Conservation (phyloP, 352 stramenopile genomes). For the Pythium biforme region DNA sequence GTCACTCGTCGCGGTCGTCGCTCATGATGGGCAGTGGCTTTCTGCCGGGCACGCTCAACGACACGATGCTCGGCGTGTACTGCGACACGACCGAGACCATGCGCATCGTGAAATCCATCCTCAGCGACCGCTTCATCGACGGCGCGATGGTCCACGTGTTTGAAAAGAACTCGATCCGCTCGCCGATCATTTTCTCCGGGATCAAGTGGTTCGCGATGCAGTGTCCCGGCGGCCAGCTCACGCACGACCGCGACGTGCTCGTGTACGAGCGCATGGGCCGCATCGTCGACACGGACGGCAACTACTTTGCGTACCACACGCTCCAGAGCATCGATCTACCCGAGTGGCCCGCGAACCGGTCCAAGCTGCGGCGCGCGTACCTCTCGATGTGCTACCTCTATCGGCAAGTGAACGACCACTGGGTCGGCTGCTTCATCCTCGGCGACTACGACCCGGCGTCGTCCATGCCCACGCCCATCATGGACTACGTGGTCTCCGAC, state of each 20-base stretch:
- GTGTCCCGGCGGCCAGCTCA: constrained; percentile 38
- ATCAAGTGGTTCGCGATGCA: constrained; percentile 69
- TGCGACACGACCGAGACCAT: constrained; percentile 55
- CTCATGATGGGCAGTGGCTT: constrained; percentile 58
- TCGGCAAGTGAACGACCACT: constrained; percentile 47
- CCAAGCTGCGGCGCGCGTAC: constrained; percentile 37
- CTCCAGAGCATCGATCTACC: constrained; percentile 62
- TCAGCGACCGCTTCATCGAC: constrained; percentile 52
- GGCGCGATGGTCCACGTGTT: constrained; percentile 59
- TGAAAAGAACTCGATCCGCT: constrained; percentile 39
- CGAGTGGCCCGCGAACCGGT: constrained; percentile 42
- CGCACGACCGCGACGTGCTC: constrained; percentile 55
- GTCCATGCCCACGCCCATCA: constrained; percentile 35
- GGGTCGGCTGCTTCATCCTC: constrained; percentile 58
- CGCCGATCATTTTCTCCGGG: constrained; percentile 55
- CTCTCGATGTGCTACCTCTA: constrained; percentile 67
- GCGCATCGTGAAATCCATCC: constrained; percentile 41
- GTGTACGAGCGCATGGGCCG: constrained; percentile 60
- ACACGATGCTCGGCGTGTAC: constrained; percentile 51
- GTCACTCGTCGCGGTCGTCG: constrained; percentile 27
- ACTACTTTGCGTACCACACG: constrained; percentile 61
- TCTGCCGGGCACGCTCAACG: constrained; percentile 53
- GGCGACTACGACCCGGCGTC: constrained; percentile 46
- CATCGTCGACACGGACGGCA: constrained; percentile 51
- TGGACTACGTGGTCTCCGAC: constrained; percentile 44